Evolutionary conservation across 139 green algal genomes (phyloP).

Genomic region (Micractinium sp.): DNA sequence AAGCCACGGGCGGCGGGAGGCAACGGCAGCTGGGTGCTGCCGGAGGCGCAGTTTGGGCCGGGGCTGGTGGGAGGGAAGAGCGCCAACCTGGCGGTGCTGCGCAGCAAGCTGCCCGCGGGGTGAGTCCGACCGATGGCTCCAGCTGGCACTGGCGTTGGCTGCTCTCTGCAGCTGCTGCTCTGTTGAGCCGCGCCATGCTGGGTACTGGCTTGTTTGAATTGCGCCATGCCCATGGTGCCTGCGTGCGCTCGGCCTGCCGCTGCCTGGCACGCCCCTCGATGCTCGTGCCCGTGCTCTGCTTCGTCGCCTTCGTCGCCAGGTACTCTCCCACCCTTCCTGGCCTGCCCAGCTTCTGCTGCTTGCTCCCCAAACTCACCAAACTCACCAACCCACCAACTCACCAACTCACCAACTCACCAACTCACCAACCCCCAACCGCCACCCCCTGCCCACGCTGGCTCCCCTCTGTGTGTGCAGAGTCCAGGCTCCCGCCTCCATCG

Average conservation of each 20-base stretch:
- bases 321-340: no score
- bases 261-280: neutral
- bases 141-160: no score
- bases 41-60: conserved; percentile 60
- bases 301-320: no score
- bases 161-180: no score
- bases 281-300: neutral
- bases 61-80: conserved; percentile 84
- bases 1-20: neutral
- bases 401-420: no score
- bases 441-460: neutral
- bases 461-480: conserved; percentile 14
- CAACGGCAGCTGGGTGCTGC: conserved; percentile 50
- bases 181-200: no score
- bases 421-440: no score
- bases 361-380: neutral
- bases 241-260: neutral
- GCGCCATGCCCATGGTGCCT: neutral
- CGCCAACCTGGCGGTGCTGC: conserved; percentile 71
- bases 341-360: neutral
- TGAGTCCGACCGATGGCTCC: neutral
- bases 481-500: conserved; percentile 64
- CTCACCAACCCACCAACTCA: no score
- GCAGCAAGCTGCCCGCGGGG: conserved; percentile 43
- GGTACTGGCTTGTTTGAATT: no score